Base-by-base conservation (phyloP, 495 filamentous ascomycete genomes). In the Tuber calosporum region DNA sequence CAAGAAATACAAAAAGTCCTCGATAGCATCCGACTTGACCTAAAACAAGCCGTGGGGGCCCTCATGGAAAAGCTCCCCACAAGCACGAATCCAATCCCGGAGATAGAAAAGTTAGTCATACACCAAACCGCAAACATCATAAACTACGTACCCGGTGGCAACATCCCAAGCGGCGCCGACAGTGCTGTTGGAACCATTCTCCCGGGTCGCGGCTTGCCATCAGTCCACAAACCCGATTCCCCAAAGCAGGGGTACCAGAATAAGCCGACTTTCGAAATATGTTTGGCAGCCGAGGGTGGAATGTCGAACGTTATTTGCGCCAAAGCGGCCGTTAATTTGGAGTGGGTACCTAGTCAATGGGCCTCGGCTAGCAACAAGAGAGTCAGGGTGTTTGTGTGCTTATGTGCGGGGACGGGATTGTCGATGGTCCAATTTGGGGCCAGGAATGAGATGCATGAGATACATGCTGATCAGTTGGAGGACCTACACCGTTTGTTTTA, bases 401-500 rank as follows among this genome's bases (percentile, higher is more conserved):
- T 48, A 9, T 70, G 69, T 45, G 13, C 13, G 42, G 45, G 34
- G 8, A 70, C 36, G 8, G 22, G 43, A 17, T 36, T 17, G 40
- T 48, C 69, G 2, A 2, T 43, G 40, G 34, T 30, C 30, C 69
- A 22, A 9, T 43, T 26, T 39, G 40, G 13, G 6, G 38, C 7
- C 48, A 20, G 69, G 13, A 43, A 53, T 37, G 43, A 58, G 19
- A 17, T 70, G 69, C 30, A 22, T 30, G 43, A 22, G 22, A 58
- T 13, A 1, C 41, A 70, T 8, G 42, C 19, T 0, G n/a, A 70
- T 19, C 8, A 70, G 13, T n/a, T 70, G 11, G 69, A 22, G 13
- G 26, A 70, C 22, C 15, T 70, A 70, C 53, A 58, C 7, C 37
- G 69, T 70, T 37, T 19, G 69, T 53, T 53, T n/a, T 36, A 19